phyloP scores from a whole-genome alignment of 768 basidiomycete genomes.

The Suillus subalutaceus region DNA sequence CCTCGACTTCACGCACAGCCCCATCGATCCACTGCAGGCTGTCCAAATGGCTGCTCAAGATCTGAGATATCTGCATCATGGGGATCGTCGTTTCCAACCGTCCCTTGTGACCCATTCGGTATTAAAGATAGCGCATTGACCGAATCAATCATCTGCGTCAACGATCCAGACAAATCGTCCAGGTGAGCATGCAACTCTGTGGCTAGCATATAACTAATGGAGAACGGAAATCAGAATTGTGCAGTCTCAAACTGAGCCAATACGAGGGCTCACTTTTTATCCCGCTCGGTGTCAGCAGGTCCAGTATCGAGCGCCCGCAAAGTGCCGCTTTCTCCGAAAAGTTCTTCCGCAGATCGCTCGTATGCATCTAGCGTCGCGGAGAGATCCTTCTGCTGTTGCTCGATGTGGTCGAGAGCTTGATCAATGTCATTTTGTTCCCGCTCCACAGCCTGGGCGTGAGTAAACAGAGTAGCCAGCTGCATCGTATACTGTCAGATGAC shows the following conservation, averaged over 20 bases:
- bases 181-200: conserved; percentile 79
- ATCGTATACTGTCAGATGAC: not conserved
- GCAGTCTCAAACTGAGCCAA: conserved; percentile 8
- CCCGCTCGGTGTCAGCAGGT: conserved; percentile 62
- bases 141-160: conserved; percentile 91
- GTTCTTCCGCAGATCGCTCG: conserved; percentile 81
- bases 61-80: conserved; percentile 88
- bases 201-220: conserved; percentile 82
- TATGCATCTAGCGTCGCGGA: conserved; percentile 78
- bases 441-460: conserved; percentile 76
- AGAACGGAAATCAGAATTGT: conserved; percentile 10
- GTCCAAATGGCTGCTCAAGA: conserved; percentile 83
- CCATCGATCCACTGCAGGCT: conserved; percentile 92
- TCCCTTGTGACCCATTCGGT: conserved; percentile 30
- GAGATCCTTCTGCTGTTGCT: conserved; percentile 80
- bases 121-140: conserved; percentile 79
- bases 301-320: conserved; percentile 78
- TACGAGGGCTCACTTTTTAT: conserved; percentile 73
- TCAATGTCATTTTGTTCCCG: conserved; percentile 87
- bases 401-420: conserved; percentile 86
- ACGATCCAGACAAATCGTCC: conserved; percentile 87
- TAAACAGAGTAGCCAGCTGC: conserved; percentile 2
- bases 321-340: conserved; percentile 73
- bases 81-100: conserved; percentile 64
- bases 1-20: conserved; percentile 76